Percentiles rank a stretch among this genome's conserved stretches.
These are phyloP conservation scores for Phanerodontia chrysosporium DNA, from an alignment of 768 basidiomycete genomes.

Conservation along the genomic window DNA sequence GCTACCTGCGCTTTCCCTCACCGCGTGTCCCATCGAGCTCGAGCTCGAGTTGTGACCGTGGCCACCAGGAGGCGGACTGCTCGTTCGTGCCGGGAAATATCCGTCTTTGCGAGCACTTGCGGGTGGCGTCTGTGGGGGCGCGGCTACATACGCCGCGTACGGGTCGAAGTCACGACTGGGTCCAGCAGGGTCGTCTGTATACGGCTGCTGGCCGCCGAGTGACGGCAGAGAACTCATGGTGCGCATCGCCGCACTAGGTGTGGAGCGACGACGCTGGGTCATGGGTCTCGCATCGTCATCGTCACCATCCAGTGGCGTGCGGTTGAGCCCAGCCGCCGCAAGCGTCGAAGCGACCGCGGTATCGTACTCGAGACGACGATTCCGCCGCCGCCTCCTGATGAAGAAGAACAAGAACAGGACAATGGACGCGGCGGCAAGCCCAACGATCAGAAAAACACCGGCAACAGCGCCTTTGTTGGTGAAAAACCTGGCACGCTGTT, in stretches of 20 bases:
- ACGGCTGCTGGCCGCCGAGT: conserved; percentile 13
- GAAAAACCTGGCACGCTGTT: conserved; percentile 60
- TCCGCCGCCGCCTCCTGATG: conserved; percentile 60
- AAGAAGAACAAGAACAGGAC: conserved; percentile 69
- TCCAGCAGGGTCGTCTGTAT: conserved; percentile 26
- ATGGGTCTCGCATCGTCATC: conserved; percentile 37
- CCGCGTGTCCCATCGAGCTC: conserved; percentile 22
- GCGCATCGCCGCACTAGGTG: conserved; percentile 18
- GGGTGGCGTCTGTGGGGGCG: conserved; percentile 17
- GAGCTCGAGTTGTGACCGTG: conserved; percentile 24
- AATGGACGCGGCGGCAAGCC: conserved; percentile 69
- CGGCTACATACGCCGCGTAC: conserved; percentile 40
- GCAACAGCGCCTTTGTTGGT: conserved; percentile 85
- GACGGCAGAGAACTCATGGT: conserved; percentile 19
- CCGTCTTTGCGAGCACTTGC: conserved; percentile 25
- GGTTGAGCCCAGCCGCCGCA: conserved; percentile 66
- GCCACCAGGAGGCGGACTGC: conserved; percentile 38
- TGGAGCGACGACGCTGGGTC: conserved; percentile 18
- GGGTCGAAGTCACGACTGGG: conserved; percentile 40
- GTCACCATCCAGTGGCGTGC: conserved; percentile 65
- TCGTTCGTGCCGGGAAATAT: conserved; percentile 44
- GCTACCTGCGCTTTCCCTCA: conserved; percentile 50
- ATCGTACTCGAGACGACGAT: conserved; percentile 61
- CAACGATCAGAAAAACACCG: conserved; percentile 88
- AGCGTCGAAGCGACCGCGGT: conserved; percentile 67